A percentile compares a stretch with the other conserved stretches of the same genome.
These are phyloP conservation scores for Coix lacrymajobi DNA, from an alignment of 176 grass and related monocot genomes.

Conservation along the genomic window DNA sequence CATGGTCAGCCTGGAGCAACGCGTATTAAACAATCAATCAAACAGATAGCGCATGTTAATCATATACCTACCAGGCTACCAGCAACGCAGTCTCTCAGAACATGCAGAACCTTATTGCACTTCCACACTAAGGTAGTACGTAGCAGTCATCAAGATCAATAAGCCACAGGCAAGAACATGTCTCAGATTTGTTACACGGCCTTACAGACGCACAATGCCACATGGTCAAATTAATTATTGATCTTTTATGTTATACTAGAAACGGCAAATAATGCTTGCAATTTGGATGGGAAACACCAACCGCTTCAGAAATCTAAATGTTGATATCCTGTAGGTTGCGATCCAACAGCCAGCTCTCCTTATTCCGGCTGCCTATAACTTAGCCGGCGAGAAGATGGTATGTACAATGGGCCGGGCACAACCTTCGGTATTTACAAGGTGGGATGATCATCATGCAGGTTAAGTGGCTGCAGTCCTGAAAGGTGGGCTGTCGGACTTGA, in stretches of 20 bases:
- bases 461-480: neutral
- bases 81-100: neutral
- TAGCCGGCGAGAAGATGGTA: constrained; percentile 24
- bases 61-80: neutral
- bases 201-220: constrained; percentile 8
- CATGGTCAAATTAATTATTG: neutral
- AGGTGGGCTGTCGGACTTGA: constrained; percentile 28
- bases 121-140: neutral
- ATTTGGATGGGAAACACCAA: neutral
- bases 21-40: neutral
- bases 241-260: neutral
- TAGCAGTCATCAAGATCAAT: neutral
- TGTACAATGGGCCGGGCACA: constrained; percentile 34
- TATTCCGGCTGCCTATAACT: constrained; percentile 35
- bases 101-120: constrained; percentile 6
- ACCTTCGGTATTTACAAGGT: constrained; percentile 41
- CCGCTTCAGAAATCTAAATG: neutral
- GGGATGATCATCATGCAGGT: neutral
- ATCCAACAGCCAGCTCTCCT: constrained; percentile 22
- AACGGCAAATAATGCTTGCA: neutral
- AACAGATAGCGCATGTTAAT: neutral
- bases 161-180: neutral
- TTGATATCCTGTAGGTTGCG: neutral
- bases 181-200: neutral
- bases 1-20: neutral